Conservation (phyloP, 2,329 filamentous ascomycete species). For the Cercospora sp. region DNA sequence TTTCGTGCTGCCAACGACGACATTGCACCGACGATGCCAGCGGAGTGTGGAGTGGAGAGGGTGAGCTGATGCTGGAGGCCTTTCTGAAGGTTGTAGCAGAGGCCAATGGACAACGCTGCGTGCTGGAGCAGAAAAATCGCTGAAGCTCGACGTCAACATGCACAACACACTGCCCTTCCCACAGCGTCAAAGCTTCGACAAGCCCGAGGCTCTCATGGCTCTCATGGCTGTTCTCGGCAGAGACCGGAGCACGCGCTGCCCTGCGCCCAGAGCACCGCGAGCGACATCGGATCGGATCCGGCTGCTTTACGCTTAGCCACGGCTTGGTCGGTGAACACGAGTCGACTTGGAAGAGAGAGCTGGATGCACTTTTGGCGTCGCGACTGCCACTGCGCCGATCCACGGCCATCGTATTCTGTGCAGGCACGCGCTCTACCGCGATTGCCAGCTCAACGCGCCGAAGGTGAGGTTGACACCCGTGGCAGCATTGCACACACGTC, state of each 20-base stretch:
- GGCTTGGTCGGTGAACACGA: neutral
- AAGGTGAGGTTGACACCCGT: neutral
- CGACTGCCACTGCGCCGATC: neutral
- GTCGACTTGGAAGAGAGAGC: neutral
- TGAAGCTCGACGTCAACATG: conserved; percentile 1
- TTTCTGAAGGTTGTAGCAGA: neutral
- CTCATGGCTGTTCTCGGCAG: conserved; percentile 1
- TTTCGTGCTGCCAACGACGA: conserved; percentile 44
- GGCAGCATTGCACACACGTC: neutral
- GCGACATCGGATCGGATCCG: neutral
- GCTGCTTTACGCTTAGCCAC: neutral
- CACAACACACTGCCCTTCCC: neutral
- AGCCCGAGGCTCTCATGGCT: conserved; percentile 7
- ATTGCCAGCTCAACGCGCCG: neutral
- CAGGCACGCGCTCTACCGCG: neutral
- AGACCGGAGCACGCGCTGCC: neutral
- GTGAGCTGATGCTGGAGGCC: neutral
- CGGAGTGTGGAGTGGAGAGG: neutral
- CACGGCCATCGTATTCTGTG: neutral
- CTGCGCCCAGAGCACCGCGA: neutral
- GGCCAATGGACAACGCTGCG: neutral
- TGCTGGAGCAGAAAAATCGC: neutral
- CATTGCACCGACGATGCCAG: conserved; percentile 27
- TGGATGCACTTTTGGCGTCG: neutral
- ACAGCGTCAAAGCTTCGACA: conserved; percentile 3